Conservation (phyloP, 495 filamentous ascomycete genomes). For the Chaetomium tenue region DNA sequence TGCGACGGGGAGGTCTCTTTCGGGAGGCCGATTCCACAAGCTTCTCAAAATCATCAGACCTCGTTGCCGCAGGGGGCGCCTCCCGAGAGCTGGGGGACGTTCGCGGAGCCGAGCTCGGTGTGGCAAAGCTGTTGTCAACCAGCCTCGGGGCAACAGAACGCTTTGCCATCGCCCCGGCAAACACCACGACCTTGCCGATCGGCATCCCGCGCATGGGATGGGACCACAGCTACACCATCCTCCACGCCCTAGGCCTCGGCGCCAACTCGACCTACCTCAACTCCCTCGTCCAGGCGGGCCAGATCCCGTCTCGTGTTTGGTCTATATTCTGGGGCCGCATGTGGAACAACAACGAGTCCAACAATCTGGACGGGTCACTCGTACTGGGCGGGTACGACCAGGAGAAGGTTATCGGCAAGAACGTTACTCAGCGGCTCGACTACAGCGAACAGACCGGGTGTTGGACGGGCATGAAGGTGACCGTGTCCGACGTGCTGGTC, state of each 20-base stretch:
- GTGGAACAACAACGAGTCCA: conserved; percentile 29
- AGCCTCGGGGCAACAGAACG: conserved; percentile 20
- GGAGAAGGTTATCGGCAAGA: conserved; percentile 40
- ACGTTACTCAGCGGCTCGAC: conserved; percentile 32
- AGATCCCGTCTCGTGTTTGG: conserved; percentile 43
- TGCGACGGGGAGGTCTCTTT: conserved; percentile 24
- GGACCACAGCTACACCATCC: conserved; percentile 27
- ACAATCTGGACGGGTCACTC: conserved; percentile 39
- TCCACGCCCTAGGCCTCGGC: conserved; percentile 37
- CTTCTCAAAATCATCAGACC: conserved; percentile 23
- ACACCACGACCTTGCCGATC: conserved; percentile 16
- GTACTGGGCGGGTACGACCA: conserved; percentile 49
- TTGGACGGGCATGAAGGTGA: conserved; percentile 37
- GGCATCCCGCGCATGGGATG: conserved; percentile 25
- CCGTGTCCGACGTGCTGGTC: conserved; percentile 23
- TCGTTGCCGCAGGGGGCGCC: conserved; percentile 26
- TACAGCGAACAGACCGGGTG: conserved; percentile 27
- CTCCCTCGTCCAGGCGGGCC: conserved; percentile 31
- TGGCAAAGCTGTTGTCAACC: conserved; percentile 23
- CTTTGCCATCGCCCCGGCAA: not conserved
- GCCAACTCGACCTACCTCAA: conserved; percentile 46
- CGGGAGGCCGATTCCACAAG: conserved; percentile 20
- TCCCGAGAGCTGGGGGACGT: conserved; percentile 17
- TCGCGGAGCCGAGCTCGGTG: conserved; percentile 19
- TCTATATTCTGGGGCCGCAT: conserved; percentile 46